These are phyloP conservation scores for Elsinoe arachidis DNA, from an alignment of 2,329 filamentous ascomycete species.

Conservation along the genomic window DNA sequence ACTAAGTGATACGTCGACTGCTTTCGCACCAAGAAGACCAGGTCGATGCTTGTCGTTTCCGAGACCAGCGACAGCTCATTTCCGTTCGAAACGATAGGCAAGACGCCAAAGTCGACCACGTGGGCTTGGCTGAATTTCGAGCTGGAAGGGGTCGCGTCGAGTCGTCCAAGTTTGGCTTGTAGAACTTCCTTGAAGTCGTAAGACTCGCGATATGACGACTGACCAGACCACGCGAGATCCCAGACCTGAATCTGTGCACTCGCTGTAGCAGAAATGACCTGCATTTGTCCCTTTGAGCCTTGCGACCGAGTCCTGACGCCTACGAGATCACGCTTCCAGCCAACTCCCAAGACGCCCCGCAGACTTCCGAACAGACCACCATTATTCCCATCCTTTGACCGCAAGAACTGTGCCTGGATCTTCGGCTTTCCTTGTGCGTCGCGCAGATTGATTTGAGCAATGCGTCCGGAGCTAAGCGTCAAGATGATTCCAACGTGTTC, in stretches of 20 bases:
- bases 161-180: conserved; percentile 50
- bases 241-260: conserved; percentile 74
- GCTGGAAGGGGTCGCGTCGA: conserved; percentile 36
- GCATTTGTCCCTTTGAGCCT: conserved; percentile 69
- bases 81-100: conserved; percentile 14
- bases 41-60: conserved; percentile 47
- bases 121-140: background rate
- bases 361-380: conserved; percentile 74
- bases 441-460: conserved; percentile 77
- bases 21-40: conserved; percentile 25
- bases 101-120: conserved; percentile 7
- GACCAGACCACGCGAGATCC: conserved; percentile 81
- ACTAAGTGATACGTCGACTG: conserved; percentile 61
- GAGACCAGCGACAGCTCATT: conserved; percentile 24
- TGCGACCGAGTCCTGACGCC: conserved; percentile 69
- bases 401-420: conserved; percentile 70
- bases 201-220: conserved; percentile 65
- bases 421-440: conserved; percentile 79
- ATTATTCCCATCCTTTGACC: conserved; percentile 47
- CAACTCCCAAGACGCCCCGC: conserved; percentile 63
- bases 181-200: conserved; percentile 61
- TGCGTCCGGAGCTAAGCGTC: conserved; percentile 72
- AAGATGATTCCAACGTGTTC: conserved; percentile 83
- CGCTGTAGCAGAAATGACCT: conserved; percentile 69
- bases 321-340: conserved; percentile 67